Evolutionary conservation across 345 rosid genomes (phyloP), one percentile per base, ranked within the genome.

Genomic region (Raphanus sativus): DNA sequence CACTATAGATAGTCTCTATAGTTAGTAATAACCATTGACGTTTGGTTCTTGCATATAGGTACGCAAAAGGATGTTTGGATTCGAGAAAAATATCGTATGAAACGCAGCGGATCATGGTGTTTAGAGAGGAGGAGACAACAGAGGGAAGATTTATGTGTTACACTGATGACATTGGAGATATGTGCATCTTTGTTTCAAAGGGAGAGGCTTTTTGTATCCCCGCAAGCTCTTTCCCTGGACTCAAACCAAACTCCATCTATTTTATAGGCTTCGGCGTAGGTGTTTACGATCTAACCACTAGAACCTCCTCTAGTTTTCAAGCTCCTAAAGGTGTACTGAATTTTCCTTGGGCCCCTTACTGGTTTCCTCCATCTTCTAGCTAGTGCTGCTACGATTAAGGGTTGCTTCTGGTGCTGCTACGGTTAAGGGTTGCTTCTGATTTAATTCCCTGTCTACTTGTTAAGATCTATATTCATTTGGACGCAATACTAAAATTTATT

Each of bases 181-280:
- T 63, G 26, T 63, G 67, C 45, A 63, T 63, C 26, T 63, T 63
- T 24, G 12, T 63, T 33, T 63, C 67, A 63, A 63, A 63, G 13
- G 10, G 45, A 4, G 45, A 63, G 67, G 42, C 45, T 15, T 63
- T 63, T 5, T 63, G 67, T 10, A 40, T 63, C 67, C n/a, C 11
- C 12, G 67, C 67, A 1, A 63, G 26, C 67, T 63, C 67, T 33
- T 63, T 0, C 67, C 67, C 45, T 8, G 67, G 67, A 4, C 67
- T 33, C 28, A 63, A 63, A 10, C 48, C 67, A 15, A 63, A 63
- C 67, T 33, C 45, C 12, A 33, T 33, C 10, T 63, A 63, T 15
- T 63, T 33, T 63, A 48, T 48, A 48, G 5, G 9, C 45, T 17
- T 63, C 33, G 4, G 67, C 6, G 40, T 34, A 34, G 40, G 40